Base-by-base conservation (phyloP, 176 grass and related monocot species). In the Raddia distichophylla region DNA sequence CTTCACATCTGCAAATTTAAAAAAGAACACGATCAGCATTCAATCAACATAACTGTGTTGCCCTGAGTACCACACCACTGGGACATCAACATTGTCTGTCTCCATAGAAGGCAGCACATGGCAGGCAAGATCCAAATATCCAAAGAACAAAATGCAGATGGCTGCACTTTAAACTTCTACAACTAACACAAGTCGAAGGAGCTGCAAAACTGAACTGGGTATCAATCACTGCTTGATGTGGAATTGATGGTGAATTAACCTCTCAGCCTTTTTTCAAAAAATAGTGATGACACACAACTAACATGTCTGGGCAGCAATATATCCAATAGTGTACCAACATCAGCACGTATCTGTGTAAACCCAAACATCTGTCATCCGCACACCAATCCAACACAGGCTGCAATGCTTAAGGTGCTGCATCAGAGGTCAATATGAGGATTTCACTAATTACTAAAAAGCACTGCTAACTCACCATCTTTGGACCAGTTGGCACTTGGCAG, bases 1-100 rank as follows among this genome's bases (percentile, higher is more conserved):
- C 82, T 99, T 99, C 58, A 99, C 96, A 78, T 99, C 96, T 99
- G 96, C 79, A 93, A 90, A 82, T 77, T 71, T 71, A 78, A 74
- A 74, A 53, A 82, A 69, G 51, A 65, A 69, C 18, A 66, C 37
- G 7, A 37, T 75, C 18, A 90, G 44, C 37, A 79, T 70, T 59
- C 37, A 75, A 75, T 22, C 57, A 87, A 85, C 13, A 79, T 61
- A 61, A 70, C 13, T 60, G 59, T 45, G 17, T 43, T 60, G 61
- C 53, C 78, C 73, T 73, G 78, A 82, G 74, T 59, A 86, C 74
- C 79, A 90, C 4, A 20, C 59, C n/a, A 82, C 60, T 83, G 79
- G 88, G 42, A 67, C 75, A 86, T 78, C 79, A 86, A 90, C 83
- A 73, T 78, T 69, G 60, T 86, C 52, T 73, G 78, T 86, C 88